Evolutionary conservation across 1,284 basidiomycete species (phyloP), one percentile per base, ranked within the genome.

Genomic region (Ustilago hordei): DNA sequence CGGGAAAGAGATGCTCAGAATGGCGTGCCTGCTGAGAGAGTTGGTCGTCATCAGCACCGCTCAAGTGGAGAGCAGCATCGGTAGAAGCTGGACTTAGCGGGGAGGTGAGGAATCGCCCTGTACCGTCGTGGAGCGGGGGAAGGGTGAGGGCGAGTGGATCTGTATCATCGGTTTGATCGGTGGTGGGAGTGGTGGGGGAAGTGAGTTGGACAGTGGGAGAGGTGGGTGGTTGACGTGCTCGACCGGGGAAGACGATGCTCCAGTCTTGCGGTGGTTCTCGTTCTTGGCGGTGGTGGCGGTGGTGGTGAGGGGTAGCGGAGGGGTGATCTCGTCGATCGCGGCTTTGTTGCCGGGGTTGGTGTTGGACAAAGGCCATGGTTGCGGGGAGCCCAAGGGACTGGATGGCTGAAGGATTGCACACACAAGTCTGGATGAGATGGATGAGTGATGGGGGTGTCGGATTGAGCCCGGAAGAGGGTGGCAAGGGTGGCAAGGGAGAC

Each of bases 231-330:
- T 72, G 48, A 17, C 70, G 66, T 17, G 64, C 45, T 31, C 75
- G 56, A 31, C 75, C 75, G 6, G 75, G 75, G 52, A 77, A 77
- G 54, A 77, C 75, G 36, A 77, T 73, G 64, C 69, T 73, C 75
- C 75, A 77, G 23, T 77, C 75, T 53, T 73, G 75, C 13, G 57
- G 35, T 0, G 50, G 32, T 23, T 69, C 63, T 12, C 63, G 56
- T 28, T 58, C 60, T 12, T 57, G 50, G 28, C 65, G 63, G n/a
- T 58, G 60, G 15, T 57, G 55, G 8, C 62, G 58, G 64, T 15
- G 2, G 58, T 36, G 15, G 55, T 36, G 59, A 60, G 2, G 50
- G 54, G 4, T 53, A 59, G n/a, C 67, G 34, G n/a, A n/a, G 31
- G 28, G 11, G 38, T 65, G 60, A 41, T 65, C 61, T 35, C 60